phyloP scores from a whole-genome alignment of 805 yeast genomes.

The Candida wancherniae region DNA sequence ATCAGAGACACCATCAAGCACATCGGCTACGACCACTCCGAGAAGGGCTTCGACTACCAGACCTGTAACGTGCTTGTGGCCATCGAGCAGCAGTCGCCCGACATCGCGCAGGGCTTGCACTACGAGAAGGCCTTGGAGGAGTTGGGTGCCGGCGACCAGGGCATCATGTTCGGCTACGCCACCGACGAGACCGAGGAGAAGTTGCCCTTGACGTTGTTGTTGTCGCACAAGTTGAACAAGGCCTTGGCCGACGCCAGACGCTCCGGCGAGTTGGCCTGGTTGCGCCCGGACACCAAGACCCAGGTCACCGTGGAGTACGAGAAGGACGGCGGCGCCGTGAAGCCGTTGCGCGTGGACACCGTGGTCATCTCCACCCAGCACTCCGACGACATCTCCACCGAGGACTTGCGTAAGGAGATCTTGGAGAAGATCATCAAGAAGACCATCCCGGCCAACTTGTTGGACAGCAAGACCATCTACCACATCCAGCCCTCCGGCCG shows the following conservation, averaged over 20 bases:
- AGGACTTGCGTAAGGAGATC: conserved; percentile 78
- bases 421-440: conserved; percentile 78
- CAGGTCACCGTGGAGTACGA: conserved; percentile 98
- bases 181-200: conserved; percentile 98
- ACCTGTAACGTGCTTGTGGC: conserved; percentile 99
- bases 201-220: conserved; percentile 88
- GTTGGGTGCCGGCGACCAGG: conserved; percentile 99
- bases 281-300: conserved; percentile 99
- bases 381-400: conserved; percentile 93
- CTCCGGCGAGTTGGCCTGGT: conserved; percentile 90
- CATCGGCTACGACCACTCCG: conserved; percentile 95
- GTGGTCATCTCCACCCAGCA: conserved; percentile 97
- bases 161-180: conserved; percentile 99
- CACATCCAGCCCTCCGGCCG: conserved; percentile 99
- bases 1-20: conserved; percentile 97
- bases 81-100: conserved; percentile 98
- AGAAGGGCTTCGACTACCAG: conserved; percentile 97
- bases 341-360: conserved; percentile 96
- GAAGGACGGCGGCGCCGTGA: conserved; percentile 90
- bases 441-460: conserved; percentile 84
- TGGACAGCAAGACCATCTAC: conserved; percentile 93
- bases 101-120: conserved; percentile 99
- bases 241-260: conserved; percentile 98
- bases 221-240: conserved; percentile 94
- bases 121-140: conserved; percentile 93